These are phyloP conservation scores for Boletus sensibilis DNA, from an alignment of 768 basidiomycete genomes.

Conservation along the genomic window DNA sequence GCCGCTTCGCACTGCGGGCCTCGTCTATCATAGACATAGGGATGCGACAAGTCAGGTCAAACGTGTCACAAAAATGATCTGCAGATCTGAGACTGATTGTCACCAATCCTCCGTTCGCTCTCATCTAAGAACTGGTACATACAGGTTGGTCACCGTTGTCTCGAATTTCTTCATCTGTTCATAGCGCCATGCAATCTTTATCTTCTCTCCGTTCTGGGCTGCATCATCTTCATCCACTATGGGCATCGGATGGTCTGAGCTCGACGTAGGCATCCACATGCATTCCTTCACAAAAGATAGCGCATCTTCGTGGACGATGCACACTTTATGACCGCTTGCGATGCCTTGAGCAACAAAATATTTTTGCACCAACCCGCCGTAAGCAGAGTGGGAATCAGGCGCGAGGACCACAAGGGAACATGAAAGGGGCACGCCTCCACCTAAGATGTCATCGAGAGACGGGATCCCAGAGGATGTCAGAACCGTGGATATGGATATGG, in stretches of 20 bases:
- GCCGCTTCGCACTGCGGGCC: constrained; percentile 38
- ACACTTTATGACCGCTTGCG: constrained; percentile 63
- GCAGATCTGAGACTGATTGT: constrained; percentile 38
- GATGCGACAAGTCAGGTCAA: constrained; percentile 70
- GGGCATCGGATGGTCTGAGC: constrained; percentile 10
- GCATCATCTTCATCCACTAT: constrained; percentile 33
- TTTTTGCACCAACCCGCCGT: constrained; percentile 79
- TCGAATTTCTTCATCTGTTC: constrained; percentile 90
- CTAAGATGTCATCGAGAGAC: constrained; percentile 92
- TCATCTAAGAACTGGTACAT: constrained; percentile 36
- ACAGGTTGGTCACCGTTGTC: constrained; percentile 68
- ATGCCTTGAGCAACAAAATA: constrained; percentile 91
- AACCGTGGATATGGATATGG: constrained; percentile 52
- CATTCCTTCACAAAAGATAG: constrained; percentile 61
- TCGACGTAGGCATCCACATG: constrained; percentile 68
- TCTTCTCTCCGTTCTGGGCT: constrained; percentile 52
- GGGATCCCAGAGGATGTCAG: constrained; percentile 86
- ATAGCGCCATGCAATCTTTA: constrained; percentile 98
- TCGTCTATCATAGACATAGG: constrained; percentile 49
- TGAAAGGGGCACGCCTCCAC: constrained; percentile 85
- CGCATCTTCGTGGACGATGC: constrained; percentile 62
- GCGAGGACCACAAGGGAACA: constrained; percentile 70
- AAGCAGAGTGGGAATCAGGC: constrained; percentile 85
- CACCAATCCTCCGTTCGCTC: constrained; percentile 5
- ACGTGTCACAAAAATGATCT: constrained; percentile 64